These are phyloP conservation scores for Puccinia hordei DNA, from an alignment of 1,284 basidiomycete genomes.

Conservation along the genomic window DNA sequence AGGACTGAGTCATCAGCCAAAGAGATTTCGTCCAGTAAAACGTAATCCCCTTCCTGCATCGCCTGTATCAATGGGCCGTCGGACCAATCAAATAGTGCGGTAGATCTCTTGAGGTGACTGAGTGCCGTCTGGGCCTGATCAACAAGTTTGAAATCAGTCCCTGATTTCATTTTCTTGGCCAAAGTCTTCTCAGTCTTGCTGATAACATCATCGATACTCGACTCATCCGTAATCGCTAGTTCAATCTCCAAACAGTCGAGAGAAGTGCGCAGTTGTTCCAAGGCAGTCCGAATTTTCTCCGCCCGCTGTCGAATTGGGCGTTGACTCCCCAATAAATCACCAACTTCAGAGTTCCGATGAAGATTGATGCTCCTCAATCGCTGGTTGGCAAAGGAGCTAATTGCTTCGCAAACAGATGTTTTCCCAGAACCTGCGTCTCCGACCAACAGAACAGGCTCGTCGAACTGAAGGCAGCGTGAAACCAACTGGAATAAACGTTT, in stretches of 20 bases:
- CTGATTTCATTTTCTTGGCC: conserved; percentile 68
- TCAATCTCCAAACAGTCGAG: conserved; percentile 11
- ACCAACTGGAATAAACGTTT: conserved; percentile 83
- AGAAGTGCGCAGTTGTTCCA: conserved; percentile 58
- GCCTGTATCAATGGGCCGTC: conserved; percentile 93
- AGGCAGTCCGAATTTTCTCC: conserved; percentile 57
- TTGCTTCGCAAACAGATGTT: conserved; percentile 92
- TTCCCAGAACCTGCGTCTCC: conserved; percentile 98
- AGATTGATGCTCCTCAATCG: conserved; percentile 81
- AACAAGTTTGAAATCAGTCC: conserved; percentile 20
- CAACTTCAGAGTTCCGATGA: conserved; percentile 99
- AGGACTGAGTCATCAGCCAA: conserved; percentile 97
- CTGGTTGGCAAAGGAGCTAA: conserved; percentile 71
- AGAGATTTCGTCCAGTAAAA: conserved; percentile 95
- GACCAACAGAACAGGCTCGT: conserved; percentile 95
- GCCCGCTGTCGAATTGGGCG: conserved; percentile 84
- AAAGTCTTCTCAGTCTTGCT: conserved; percentile 90
- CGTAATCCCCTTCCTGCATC: conserved; percentile 81
- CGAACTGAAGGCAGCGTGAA: conserved; percentile 77
- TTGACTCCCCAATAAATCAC: conserved; percentile 91
- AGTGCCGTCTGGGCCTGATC: conserved; percentile 53
- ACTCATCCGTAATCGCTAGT: conserved; percentile 56
- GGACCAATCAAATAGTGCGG: conserved; percentile 93
- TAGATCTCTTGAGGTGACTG: conserved; percentile 62
- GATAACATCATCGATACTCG: conserved; percentile 63